Evolutionary conservation across 208 protist species (phyloP), one percentile per base, ranked within the genome.

Genomic region (Leishmania gerbilli): DNA sequence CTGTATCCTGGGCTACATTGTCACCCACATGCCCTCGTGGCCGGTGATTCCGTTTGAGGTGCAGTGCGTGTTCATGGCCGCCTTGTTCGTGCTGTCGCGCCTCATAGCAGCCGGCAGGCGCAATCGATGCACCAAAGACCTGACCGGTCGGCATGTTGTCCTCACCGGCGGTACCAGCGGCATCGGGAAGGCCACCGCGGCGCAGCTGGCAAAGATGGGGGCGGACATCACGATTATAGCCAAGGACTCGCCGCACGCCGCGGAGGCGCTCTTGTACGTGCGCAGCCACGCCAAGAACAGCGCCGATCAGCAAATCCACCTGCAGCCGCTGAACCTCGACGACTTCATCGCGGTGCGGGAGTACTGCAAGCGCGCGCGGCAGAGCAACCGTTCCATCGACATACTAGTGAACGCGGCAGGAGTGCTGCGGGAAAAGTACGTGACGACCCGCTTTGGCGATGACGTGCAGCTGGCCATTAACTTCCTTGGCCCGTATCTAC

Each of bases 311-410:
- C 24, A 56, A 42, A 86, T 95, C 6, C n/a, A 68, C 3, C 90
- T 96, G 53, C 81, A 91, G 37, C 67, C 89, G 15, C 79, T 97
- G 2, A 89, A 97, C 71, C 86, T 97, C 49, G 60, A 89, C 6
- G 92, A 97, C 82, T 93, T 95, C 47, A 90, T 93, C 72, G 90
- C 92, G 3, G 91, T 97, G 80, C 84, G 91, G 8, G 90, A 97
- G 31, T 95, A 87, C 86, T 90, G 88, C 79, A 92, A 91, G 84
- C 87, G 89, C 17, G 81, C 81, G 42, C 88, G 89, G 7, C 87
- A 88, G 60, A 45, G 84, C 2, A 47, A 77, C 1, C 82, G 79
- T 21, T 21, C 55, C 17, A 86, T 97, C 49, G 90, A 97, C 67
- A 80, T 97, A 56, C 80, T 97, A 37, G 86, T 97, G 56, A 95